Evolutionary conservation across 306 rosid genomes (phyloP), one percentile per base, ranked within the genome.

Genomic region (Vigna nakashimae): DNA sequence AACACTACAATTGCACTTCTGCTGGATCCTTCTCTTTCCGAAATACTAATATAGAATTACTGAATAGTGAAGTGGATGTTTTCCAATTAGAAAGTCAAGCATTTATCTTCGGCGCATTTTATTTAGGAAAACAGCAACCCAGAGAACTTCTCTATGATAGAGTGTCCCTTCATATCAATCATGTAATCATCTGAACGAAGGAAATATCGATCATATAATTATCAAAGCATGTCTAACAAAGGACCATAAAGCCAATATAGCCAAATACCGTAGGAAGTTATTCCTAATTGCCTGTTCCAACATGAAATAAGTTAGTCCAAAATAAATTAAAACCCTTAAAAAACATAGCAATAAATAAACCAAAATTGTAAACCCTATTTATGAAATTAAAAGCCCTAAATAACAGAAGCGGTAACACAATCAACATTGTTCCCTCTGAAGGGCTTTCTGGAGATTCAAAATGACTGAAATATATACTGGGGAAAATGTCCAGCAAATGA

Each of bases 21-120:
- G 40, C 36, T 34, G 60, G 40, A 71, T 72, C 59, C 48, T 64
- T 55, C 55, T 74, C 20, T 42, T 69, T 24, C 38, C 56, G 46
- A 78, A 78, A 38, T 68, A 59, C 66, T 20, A 46, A n/a, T 17
- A 24, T n/a, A 48, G 71, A 59, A 78, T 16, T 63, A 38, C 42
- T 69, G 14, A 59, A 69, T 38, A 69, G 63, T 69, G 24, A 51
- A 60, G 30, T 40, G 15, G 40, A 74, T 26, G 24, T 50, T 59
- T 66, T 77, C 68, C 38, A 30, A 42, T 42, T 56, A 53, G 34
- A 72, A 42, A 56, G 56, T 42, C 43, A 57, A 20, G 28, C 11
- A 34, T 52, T 34, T 38, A 12, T 34, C 53, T 13, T 50, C 2
- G 8, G 30, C n/a, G 36, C 13, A 57, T 57, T 24, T 57, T 7